Percentiles rank a stretch among this genome's conserved stretches.
phyloP scores from a whole-genome alignment of 371 early-diverging fungal genomes.

The Zychaea mexicana region DNA sequence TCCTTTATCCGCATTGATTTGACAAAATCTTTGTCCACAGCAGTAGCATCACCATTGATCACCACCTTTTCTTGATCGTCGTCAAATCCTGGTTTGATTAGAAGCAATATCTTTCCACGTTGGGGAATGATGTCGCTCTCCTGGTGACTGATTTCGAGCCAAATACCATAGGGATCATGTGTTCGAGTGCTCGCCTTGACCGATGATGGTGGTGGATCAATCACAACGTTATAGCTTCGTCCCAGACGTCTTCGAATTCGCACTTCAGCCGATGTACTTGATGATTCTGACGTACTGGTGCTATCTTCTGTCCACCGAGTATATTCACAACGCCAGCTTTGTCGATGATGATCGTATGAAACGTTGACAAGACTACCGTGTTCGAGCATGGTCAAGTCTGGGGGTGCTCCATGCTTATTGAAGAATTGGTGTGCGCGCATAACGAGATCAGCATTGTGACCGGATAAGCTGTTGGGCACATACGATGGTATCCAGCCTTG shows the following conservation, averaged over 20 bases:
- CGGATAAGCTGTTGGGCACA: slow-evolving; percentile 39
- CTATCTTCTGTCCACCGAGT: slow-evolving; percentile 17
- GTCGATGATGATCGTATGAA: slow-evolving; percentile 48
- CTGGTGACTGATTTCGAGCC: slow-evolving; percentile 54
- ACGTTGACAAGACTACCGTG: slow-evolving; percentile 41
- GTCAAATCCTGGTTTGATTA: slow-evolving; percentile 36
- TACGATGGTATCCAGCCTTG: slow-evolving; percentile 53
- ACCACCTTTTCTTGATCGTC: slow-evolving; percentile 2
- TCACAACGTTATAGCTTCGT: slow-evolving; percentile 47
- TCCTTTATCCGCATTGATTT: slow-evolving; percentile 2
- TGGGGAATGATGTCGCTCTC: slow-evolving; percentile 56
- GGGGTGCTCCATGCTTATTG: slow-evolving; percentile 53
- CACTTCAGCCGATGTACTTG: slow-evolving; percentile 34
- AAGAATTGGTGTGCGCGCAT: slow-evolving; percentile 47
- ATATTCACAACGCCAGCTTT: slow-evolving; percentile 59
- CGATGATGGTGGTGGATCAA: slow-evolving; percentile 62
- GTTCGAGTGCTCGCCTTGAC: slow-evolving; percentile 35
- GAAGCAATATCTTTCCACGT: slow-evolving; percentile 52
- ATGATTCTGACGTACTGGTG: no score
- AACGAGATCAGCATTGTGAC: slow-evolving; percentile 36
- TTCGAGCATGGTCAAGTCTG: slow-evolving; percentile 46
- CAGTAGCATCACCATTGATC: slow-evolving; percentile 26
- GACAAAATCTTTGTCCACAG: slow-evolving; percentile 8
- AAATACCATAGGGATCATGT: slow-evolving; percentile 50
- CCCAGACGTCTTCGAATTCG: slow-evolving; percentile 49